phyloP scores from a whole-genome alignment of 192 early-diverging fungal species.

The Dissophora globulifera region DNA sequence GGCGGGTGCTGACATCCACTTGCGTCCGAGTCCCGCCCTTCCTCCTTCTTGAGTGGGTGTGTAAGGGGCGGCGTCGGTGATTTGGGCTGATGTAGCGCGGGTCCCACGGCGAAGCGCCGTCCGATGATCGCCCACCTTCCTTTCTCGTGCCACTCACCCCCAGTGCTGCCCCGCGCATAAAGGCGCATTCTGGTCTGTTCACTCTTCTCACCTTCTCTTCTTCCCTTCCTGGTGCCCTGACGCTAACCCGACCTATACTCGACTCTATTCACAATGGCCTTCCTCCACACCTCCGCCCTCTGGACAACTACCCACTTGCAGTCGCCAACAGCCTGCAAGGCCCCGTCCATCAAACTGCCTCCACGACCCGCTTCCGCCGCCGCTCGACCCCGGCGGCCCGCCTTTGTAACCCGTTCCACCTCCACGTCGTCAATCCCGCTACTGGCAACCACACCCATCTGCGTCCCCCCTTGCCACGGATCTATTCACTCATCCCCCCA shows the following conservation, averaged over 20 bases:
- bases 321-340: constrained; percentile 20
- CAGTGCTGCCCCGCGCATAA: no score
- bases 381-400: constrained; percentile 12
- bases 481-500: background rate
- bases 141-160: background rate
- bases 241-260: background rate
- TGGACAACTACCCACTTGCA: constrained; percentile 1
- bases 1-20: no score
- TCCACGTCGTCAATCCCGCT: constrained; percentile 24
- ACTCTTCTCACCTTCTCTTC: background rate
- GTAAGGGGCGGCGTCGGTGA: no score
- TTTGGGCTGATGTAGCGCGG: no score
- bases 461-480: background rate
- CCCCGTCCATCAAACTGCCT: constrained; percentile 4
- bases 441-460: background rate
- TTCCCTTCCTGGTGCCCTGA: background rate
- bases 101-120: no score
- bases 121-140: background rate
- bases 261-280: constrained; percentile 11
- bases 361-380: background rate
- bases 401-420: constrained; percentile 11
- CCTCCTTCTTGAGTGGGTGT: no score
- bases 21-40: no score
- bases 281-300: constrained; percentile 5
- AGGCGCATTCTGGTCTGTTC: background rate